phyloP scores from a whole-genome alignment of 257 asterid species.

The Phtheirospermum japonicum region DNA sequence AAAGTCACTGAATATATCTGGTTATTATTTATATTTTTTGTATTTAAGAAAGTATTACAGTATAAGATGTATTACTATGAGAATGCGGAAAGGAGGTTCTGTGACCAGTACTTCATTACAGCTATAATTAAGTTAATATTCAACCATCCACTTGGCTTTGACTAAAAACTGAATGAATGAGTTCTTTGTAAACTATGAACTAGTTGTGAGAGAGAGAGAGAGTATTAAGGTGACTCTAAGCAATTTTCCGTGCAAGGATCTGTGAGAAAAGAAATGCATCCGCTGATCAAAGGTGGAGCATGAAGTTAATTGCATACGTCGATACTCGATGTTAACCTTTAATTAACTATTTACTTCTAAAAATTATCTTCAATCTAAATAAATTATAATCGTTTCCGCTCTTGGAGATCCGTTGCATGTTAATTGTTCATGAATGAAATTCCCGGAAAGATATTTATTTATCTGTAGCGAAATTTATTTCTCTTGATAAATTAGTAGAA shows the following conservation, averaged over 20 bases:
- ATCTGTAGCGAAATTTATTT: background rate
- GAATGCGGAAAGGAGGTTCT: background rate
- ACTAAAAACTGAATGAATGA: background rate
- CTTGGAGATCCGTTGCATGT: background rate
- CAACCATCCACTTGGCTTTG: background rate
- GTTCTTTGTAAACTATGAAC: background rate
- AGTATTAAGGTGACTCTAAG: background rate
- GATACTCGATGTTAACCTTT: background rate
- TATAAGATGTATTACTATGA: conserved; percentile 1
- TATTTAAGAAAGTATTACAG: background rate
- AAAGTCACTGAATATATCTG: background rate
- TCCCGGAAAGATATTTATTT: background rate
- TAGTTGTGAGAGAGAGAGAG: background rate
- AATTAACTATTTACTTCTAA: background rate
- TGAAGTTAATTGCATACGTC: background rate
- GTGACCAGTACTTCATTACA: background rate
- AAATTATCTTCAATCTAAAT: background rate
- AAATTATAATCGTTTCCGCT: background rate
- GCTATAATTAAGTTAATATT: background rate
- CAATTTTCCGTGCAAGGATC: conserved; percentile 1
- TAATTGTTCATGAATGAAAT: background rate
- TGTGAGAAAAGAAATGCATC: background rate
- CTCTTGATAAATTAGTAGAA: background rate
- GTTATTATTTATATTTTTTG: background rate
- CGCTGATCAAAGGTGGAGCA: background rate